Conservation (phyloP, 768 basidiomycete species). For the Pleurotus sapidus region DNA sequence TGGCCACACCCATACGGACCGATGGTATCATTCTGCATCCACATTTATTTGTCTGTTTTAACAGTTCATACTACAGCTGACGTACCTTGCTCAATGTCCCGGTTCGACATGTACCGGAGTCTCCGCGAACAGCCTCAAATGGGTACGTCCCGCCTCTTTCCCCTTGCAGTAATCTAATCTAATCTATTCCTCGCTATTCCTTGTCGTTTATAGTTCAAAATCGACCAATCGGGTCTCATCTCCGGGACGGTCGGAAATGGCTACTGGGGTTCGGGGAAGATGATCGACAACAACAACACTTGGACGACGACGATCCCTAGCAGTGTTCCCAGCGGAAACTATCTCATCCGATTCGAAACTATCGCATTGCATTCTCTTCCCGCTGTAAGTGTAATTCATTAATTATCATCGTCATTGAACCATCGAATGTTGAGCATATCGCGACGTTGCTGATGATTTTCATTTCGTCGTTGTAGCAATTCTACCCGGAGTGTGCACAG, state of each 20-base stretch:
- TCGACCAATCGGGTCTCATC: conserved; percentile 43
- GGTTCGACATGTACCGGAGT: conserved; percentile 38
- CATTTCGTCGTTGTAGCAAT: conserved; percentile 42
- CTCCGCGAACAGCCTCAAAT: conserved; percentile 34
- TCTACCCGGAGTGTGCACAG: conserved; percentile 64
- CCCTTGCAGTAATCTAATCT: background rate
- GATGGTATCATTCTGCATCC: conserved; percentile 24
- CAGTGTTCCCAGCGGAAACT: conserved; percentile 39
- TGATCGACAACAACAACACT: conserved; percentile 41
- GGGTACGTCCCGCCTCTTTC: conserved; percentile 27
- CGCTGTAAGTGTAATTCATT: conserved; percentile 30
- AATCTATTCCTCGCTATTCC: background rate
- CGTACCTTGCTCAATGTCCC: conserved; percentile 44
- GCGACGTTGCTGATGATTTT: background rate
- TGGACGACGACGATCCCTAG: conserved; percentile 46
- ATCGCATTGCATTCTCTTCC: conserved; percentile 50
- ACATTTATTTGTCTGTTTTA: background rate
- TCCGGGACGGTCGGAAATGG: conserved; percentile 37
- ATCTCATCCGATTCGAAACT: conserved; percentile 48
- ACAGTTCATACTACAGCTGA: conserved; percentile 23
- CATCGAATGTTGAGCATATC: background rate
- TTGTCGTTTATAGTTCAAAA: conserved; percentile 34
- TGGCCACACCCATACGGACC: conserved; percentile 46
- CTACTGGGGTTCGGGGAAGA: conserved; percentile 39
- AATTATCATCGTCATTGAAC: background rate